These are phyloP conservation scores for Artemisia tridentata DNA, from an alignment of 129 eudicot genomes.

Conservation along the genomic window DNA sequence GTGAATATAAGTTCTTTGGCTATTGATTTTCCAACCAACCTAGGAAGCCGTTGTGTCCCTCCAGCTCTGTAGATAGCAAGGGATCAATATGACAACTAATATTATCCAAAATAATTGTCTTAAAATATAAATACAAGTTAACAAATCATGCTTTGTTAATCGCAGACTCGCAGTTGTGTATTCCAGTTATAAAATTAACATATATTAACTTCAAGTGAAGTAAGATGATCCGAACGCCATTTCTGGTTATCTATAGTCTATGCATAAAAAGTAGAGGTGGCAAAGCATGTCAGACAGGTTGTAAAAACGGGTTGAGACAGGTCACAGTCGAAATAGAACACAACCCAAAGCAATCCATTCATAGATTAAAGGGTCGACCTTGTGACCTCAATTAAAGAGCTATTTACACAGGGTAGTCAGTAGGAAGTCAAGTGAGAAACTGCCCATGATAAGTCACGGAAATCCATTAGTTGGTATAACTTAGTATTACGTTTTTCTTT, in stretches of 20 bases:
- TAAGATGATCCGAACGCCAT: background rate
- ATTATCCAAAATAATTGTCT: background rate
- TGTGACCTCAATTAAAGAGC: no score
- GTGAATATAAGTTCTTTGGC: conserved; percentile 97
- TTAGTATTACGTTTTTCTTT: background rate
- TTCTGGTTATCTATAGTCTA: background rate
- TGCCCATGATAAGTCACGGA: background rate
- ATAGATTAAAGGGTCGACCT: background rate
- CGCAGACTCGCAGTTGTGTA: conserved; percentile 1
- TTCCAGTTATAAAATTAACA: conserved; percentile 1
- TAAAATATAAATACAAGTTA: conserved; percentile 1
- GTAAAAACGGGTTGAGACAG: no score
- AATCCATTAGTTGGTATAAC: conserved; percentile 1
- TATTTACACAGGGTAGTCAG: background rate
- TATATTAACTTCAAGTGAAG: background rate
- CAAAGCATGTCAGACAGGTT: background rate
- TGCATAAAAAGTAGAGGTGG: conserved; percentile 4
- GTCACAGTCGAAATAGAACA: no score
- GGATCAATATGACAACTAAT: conserved; percentile 11
- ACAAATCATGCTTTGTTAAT: conserved; percentile 10
- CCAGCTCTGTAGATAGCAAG: conserved; percentile 75
- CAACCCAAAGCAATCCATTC: background rate
- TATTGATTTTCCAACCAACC: conserved; percentile 84
- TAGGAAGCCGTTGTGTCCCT: conserved; percentile 91
- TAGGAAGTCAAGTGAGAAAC: background rate